Base-by-base conservation (phyloP, 164 flowering plant species). In the Dillenia suffruticosa region DNA sequence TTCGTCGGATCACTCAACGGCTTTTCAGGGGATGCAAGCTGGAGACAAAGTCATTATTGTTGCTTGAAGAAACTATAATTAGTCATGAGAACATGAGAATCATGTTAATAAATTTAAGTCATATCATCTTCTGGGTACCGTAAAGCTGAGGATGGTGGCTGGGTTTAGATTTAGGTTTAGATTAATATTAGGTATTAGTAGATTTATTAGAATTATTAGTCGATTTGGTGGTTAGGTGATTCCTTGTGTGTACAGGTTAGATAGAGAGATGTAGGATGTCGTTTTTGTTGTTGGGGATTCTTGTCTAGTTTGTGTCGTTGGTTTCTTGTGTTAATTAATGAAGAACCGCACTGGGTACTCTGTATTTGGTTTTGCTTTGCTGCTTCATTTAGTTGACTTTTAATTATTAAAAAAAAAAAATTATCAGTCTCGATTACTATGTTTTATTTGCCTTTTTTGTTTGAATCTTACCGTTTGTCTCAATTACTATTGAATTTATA, bases 31-130 rank as follows among this genome's bases (percentile, higher is more conserved):
- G 24, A 76, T 75, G 82, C 62, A 47, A 22, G 51, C 66, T n/a
- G 81, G 81, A 15, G 84, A 88, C 15, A 81, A 75, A 71, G 84
- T 84, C 9, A 81, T 88, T 56, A 81, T 82, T 68, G 89, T 88
- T 61, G 88, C 88, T 44, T 88, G 77, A 81, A 44, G 19, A 44
- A 32, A 32, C 40, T 5, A 32, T 32, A 32, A 32, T 32, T 5
- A 32, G 40, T 32, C 40, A 32, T 32, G 40, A 32, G 40, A 32
- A 32, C 40, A 32, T 32, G 40, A 5, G 40, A 32, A 32, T 32
- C 40, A 32, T 32, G 0, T 4, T 62, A 13, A 62, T 46, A 2
- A 51, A 10, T 44, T 51, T 16, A 15, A 16, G 22, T 16, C 5
- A 0, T 15, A 16, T 52, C 8, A 5, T 52, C 22, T 52, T n/a